Percentiles rank a stretch among this genome's conserved stretches.
These are phyloP conservation scores for Emergomyces africanus DNA, from an alignment of 2,329 filamentous ascomycete species.

Conservation along the genomic window DNA sequence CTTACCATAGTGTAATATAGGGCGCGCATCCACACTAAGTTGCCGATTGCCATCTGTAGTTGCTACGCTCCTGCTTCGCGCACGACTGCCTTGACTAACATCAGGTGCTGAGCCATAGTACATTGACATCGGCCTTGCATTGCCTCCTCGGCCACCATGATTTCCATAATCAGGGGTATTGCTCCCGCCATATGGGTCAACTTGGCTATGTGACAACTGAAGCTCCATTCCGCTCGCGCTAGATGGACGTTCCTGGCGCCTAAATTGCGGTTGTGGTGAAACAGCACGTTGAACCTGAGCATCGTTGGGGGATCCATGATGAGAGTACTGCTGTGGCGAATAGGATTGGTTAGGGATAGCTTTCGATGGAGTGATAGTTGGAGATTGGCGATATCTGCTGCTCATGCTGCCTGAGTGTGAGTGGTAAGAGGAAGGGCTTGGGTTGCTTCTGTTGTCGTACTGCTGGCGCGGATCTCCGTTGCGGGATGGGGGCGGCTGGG, in stretches of 20 bases:
- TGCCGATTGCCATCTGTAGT: slow-evolving; percentile 55
- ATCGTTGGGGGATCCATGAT: slow-evolving; percentile 25
- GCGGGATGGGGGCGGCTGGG: slow-evolving; percentile 18
- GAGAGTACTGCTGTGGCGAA: slow-evolving; percentile 27
- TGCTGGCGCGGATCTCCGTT: slow-evolving; percentile 25
- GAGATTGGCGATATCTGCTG: slow-evolving; percentile 24
- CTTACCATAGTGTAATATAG: slow-evolving; percentile 91
- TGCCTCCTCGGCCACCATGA: slow-evolving; percentile 29
- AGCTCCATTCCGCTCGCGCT: slow-evolving; percentile 50
- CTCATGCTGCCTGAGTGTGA: slow-evolving; percentile 31
- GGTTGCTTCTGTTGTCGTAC: slow-evolving; percentile 30
- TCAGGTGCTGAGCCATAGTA: slow-evolving; percentile 32
- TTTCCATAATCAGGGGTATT: slow-evolving; percentile 23
- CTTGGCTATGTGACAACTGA: slow-evolving; percentile 46
- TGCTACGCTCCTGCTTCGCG: slow-evolving; percentile 75
- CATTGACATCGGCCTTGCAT: slow-evolving; percentile 40
- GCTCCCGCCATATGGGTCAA: slow-evolving; percentile 43
- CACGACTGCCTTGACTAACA: slow-evolving; percentile 32
- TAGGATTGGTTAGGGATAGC: slow-evolving; percentile 24
- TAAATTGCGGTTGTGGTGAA: slow-evolving; percentile 42
- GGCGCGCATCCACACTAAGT: slow-evolving; percentile 72
- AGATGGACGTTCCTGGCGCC: slow-evolving; percentile 36
- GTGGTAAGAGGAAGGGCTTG: slow-evolving; percentile 33
- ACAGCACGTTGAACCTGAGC: slow-evolving; percentile 28
- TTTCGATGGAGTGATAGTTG: slow-evolving; percentile 14